These are phyloP conservation scores for Nannochloris sp. DNA, from an alignment of 139 green algal species.

Conservation along the genomic window DNA sequence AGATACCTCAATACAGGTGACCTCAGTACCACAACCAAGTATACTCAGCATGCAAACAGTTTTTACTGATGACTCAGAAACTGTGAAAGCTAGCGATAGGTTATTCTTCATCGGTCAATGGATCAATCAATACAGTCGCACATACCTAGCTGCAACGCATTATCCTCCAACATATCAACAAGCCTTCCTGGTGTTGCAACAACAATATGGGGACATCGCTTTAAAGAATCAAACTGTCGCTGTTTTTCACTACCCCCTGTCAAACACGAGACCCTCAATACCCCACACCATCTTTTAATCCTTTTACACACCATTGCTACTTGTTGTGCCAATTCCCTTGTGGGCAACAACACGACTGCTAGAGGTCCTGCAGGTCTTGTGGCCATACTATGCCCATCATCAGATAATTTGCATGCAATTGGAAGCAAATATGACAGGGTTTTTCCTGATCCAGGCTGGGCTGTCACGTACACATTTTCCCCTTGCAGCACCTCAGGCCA, in stretches of 20 bases:
- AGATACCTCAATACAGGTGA: neutral
- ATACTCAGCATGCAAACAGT: constrained; percentile 14
- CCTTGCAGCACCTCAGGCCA: constrained; percentile 30
- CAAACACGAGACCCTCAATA: constrained; percentile 34
- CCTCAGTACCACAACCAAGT: constrained; percentile 18
- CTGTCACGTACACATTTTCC: constrained; percentile 41
- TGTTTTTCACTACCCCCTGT: constrained; percentile 57
- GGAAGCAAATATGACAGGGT: constrained; percentile 77
- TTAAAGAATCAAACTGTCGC: constrained; percentile 38
- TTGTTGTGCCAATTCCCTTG: constrained; percentile 75
- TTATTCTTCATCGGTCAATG: constrained; percentile 24
- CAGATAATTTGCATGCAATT: constrained; percentile 6
- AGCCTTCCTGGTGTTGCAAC: constrained; percentile 77
- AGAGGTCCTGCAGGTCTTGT: constrained; percentile 23
- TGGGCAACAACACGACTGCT: constrained; percentile 61
- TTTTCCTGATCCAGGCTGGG: constrained; percentile 73
- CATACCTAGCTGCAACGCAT: constrained; percentile 34
- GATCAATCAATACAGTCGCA: neutral
- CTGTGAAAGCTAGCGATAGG: constrained; percentile 47
- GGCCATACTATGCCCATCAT: constrained; percentile 12
- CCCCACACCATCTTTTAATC: constrained; percentile 22
- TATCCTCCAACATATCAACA: constrained; percentile 63
- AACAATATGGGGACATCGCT: constrained; percentile 44
- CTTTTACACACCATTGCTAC: constrained; percentile 27
- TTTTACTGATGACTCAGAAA: constrained; percentile 33